Evolutionary conservation across 225 moss, liverwort and hornwort species (phyloP).

Genomic region (Pseudisothecium myosuroides): DNA sequence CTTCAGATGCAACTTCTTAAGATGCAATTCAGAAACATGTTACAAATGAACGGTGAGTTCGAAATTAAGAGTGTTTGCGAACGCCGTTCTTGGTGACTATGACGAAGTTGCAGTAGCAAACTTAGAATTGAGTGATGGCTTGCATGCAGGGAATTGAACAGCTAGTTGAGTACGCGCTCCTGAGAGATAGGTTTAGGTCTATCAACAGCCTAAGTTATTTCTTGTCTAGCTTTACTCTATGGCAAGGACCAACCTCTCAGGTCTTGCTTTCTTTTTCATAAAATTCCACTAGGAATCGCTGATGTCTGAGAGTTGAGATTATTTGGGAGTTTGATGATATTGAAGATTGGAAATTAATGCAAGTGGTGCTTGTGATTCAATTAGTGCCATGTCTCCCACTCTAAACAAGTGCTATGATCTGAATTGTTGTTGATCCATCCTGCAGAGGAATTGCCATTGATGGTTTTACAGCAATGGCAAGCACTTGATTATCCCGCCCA

Average conservation of each 20-base stretch:
- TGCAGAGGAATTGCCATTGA: not conserved
- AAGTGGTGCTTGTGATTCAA: not conserved
- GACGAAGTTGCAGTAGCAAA: not conserved
- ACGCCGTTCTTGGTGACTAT: not conserved
- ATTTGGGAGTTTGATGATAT: not conserved
- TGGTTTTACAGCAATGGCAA: slow-evolving; percentile 23
- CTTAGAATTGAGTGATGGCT: not conserved
- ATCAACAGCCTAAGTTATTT: not conserved
- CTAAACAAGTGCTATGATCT: not conserved
- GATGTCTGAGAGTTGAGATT: not conserved
- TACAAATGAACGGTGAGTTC: not conserved
- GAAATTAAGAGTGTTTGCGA: not conserved
- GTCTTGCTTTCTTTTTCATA: not conserved
- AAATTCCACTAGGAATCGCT: not conserved
- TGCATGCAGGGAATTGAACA: not conserved
- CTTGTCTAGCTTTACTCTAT: not conserved
- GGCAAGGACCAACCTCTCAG: not conserved
- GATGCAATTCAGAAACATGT: not conserved
- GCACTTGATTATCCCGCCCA: slow-evolving; percentile 72
- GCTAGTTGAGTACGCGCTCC: not conserved
- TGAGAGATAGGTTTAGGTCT: not conserved
- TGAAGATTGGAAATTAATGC: not conserved
- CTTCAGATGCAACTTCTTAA: not conserved
- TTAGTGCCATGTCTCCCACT: not conserved
- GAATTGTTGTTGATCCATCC: not conserved